phyloP scores from a whole-genome alignment of 148 eudicot genomes.

The Dianthus caryophyllus region DNA sequence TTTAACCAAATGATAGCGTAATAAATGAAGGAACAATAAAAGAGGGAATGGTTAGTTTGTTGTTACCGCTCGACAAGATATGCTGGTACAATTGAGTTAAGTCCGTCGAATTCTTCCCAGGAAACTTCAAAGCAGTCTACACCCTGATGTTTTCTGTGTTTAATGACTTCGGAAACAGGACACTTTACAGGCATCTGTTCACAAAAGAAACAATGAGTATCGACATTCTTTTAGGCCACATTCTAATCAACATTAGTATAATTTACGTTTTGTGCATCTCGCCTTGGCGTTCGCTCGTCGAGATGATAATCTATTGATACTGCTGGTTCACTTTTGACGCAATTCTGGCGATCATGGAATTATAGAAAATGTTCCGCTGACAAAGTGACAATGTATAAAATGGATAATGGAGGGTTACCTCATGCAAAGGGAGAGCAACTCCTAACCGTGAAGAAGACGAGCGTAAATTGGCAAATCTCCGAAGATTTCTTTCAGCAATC shows the following conservation, averaged over 20 bases:
- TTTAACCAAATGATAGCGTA: background rate
- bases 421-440: slow-evolving; percentile 46
- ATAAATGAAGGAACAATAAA: background rate
- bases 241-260: background rate
- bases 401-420: slow-evolving; percentile 36
- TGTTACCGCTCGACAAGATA: slow-evolving; percentile 71
- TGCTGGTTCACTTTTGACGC: background rate
- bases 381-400: background rate
- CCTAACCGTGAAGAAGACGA: slow-evolving; percentile 57
- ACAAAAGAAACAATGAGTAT: slow-evolving; percentile 8
- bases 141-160: slow-evolving; percentile 62
- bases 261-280: background rate
- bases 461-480: slow-evolving; percentile 72
- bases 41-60: background rate
- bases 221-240: background rate
- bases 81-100: slow-evolving; percentile 61
- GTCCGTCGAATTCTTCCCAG: slow-evolving; percentile 69
- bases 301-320: background rate
- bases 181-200: slow-evolving; percentile 75
- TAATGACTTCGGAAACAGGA: slow-evolving; percentile 65
- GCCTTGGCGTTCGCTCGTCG: background rate
- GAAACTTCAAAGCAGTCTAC: slow-evolving; percentile 74
- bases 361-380: background rate
- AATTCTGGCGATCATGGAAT: background rate
- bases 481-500: slow-evolving; percentile 89